phyloP scores from a whole-genome alignment of 1,139 yeast species.

The Lodderomyces parapsilosis region DNA sequence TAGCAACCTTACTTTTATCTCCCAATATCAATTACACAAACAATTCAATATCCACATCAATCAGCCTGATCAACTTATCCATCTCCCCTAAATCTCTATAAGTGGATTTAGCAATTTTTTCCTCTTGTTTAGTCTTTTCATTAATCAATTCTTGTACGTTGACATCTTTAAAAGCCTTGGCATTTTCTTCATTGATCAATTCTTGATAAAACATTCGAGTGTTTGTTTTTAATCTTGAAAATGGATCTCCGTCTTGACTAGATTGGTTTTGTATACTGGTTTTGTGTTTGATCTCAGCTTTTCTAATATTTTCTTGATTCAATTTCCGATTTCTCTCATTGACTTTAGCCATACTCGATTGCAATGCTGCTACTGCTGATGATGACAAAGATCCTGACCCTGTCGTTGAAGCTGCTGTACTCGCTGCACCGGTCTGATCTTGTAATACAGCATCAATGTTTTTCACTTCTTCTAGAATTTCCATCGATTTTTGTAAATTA shows the following conservation, averaged over 20 bases:
- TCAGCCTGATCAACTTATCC: slow-evolving; percentile 38
- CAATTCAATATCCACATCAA: slow-evolving; percentile 34
- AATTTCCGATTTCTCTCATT: slow-evolving; percentile 81
- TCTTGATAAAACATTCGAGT: slow-evolving; percentile 77
- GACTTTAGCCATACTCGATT: slow-evolving; percentile 43
- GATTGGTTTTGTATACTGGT: slow-evolving; percentile 16
- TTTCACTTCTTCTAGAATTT: slow-evolving; percentile 52
- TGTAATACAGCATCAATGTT: slow-evolving; percentile 28
- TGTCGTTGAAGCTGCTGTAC: background rate
- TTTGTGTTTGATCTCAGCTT: slow-evolving; percentile 68
- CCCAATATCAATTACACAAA: background rate
- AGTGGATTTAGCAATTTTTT: slow-evolving; percentile 40
- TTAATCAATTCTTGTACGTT: slow-evolving; percentile 35
- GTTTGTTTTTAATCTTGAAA: slow-evolving; percentile 81
- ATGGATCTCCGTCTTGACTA: slow-evolving; percentile 62
- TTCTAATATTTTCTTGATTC: slow-evolving; percentile 73
- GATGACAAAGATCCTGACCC: no score
- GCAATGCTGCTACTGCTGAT: background rate
- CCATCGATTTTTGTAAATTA: slow-evolving; percentile 50
- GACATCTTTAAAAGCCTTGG: slow-evolving; percentile 44
- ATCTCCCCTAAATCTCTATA: slow-evolving; percentile 46
- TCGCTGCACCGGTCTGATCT: slow-evolving; percentile 7
- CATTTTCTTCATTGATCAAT: slow-evolving; percentile 43
- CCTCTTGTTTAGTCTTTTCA: slow-evolving; percentile 40
- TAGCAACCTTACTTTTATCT: no score